Percentiles rank a stretch among this genome's conserved stretches.
phyloP scores from a whole-genome alignment of 1,139 yeast species.

The Zygosaccharomyces pseudobailii region DNA sequence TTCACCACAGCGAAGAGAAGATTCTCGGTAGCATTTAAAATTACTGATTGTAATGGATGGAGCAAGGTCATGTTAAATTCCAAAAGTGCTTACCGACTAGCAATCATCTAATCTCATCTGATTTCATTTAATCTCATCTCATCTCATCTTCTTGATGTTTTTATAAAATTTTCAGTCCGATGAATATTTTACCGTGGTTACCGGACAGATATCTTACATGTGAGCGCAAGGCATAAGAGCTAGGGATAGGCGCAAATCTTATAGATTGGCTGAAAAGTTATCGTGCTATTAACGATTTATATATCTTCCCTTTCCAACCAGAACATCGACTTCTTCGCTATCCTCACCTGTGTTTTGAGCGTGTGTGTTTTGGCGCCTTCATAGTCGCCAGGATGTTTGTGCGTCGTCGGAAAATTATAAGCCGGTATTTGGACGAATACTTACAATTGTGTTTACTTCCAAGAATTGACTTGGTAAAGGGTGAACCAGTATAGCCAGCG shows the following conservation, averaged over 20 bases:
- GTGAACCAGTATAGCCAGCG: too few relatives aligned
- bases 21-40: slow-evolving; percentile 41
- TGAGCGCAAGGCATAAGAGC: too few relatives aligned
- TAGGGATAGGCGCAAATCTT: too few relatives aligned
- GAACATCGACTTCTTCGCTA: background rate
- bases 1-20: slow-evolving; percentile 53
- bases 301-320: background rate
- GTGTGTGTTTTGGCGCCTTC: background rate
- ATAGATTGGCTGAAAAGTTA: too few relatives aligned
- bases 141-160: slow-evolving; percentile 7
- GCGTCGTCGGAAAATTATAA: background rate
- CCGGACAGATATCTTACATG: slow-evolving; percentile 2
- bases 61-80: slow-evolving; percentile 40
- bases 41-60: slow-evolving; percentile 63
- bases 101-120: background rate
- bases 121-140: too few relatives aligned
- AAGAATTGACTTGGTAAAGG: too few relatives aligned
- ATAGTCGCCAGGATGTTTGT: background rate
- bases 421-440: background rate
- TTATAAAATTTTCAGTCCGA: slow-evolving; percentile 13
- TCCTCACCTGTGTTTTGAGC: background rate
- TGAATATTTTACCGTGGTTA: background rate
- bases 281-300: too few relatives aligned
- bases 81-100: background rate
- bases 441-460: background rate